Evolutionary conservation across 2,329 filamentous ascomycete species (phyloP), one percentile per base, ranked within the genome.

Genomic region (Apiospora aurea): DNA sequence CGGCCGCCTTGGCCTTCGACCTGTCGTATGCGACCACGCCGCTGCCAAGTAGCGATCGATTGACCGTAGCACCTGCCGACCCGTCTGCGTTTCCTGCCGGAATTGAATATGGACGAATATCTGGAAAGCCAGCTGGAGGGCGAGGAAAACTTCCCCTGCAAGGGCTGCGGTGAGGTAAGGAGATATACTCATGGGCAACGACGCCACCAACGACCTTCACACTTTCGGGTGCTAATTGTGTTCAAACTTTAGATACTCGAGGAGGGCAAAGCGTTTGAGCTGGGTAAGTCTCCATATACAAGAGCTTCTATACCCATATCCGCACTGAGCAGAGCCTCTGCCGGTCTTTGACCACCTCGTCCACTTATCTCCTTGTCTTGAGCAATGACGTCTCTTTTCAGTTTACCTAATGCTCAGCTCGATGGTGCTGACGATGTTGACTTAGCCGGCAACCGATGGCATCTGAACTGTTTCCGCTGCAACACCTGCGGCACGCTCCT

Each of bases 391-490:
- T 51, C 57, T 47, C 53, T 29, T 38, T 38, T 14, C 47, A 34
- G n/a, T n/a, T 7, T 14, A 14, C 43, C 38, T 10, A 26, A 69
- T 43, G 47, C 46, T 46, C 61, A 34, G 53, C 47, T 29, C 34
- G 41, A 41, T 53, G 49, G 61, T 47, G 41, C 66, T 68, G 66
- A 68, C 66, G 57, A 64, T 73, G 26, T 72, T 53, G 11, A 34
- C 70, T n/a, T 77, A 97, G 95, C 96, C 82, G 95, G 95, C 75
- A 96, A 97, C 82, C 90, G 96, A 88, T 98, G 96, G 96, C 96
- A 99, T 87, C 94, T 99, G 80, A 94, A 98, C 85, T 99, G 96
- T 87, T 99, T 99, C 85, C 93, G 95, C 81, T 98, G 96, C 88
- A 96, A 97, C 82, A 97, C 94, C 71, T 99, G 96, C 87, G 91